Evolutionary conservation across 495 filamentous ascomycete genomes (phyloP), one percentile per base, ranked within the genome.

Genomic region (Pseudomonodictys pantanalensis): DNA sequence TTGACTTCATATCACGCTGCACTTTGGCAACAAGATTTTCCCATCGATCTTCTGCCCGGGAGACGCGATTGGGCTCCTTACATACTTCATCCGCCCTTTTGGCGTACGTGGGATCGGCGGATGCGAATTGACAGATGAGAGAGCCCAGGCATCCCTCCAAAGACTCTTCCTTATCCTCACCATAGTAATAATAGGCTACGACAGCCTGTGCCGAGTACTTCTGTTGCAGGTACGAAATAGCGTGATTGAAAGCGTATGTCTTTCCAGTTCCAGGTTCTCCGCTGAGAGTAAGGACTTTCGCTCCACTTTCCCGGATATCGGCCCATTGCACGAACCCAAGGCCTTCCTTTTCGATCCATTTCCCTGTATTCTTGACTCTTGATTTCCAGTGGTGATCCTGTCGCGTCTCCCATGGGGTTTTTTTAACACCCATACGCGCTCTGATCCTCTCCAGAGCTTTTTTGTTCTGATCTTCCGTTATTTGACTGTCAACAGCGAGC

Each of bases 101-200:
- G 44, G 44, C 44, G 26, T 47, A 47, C 26, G 18, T 22, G 12
- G 44, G 44, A 47, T 26, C n/a, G 22, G 6, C 17, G 18, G 44
- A 47, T 5, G 44, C 44, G 23, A 47, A 24, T 47, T 47, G 44
- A 26, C 26, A 47, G 44, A 47, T 24, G 44, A 47, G 22, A 23
- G 44, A 47, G 6, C 44, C 44, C 7, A 47, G 6, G 18, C 44
- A 47, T 47, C 26, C 15, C 17, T 22, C 44, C 15, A 47, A 24
- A 47, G 44, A 47, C 15, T 47, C 44, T 17, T 47, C 44, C 26
- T n/a, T 47, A 26, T 47, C 44, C 24, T 47, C 7, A 24, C 18
- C 44, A 23, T 47, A 47, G 44, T 47, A 47, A 24, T 47, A 47
- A 22, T 47, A 47, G 15, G 44, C 44, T 12, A 47, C 24, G 23